Evolutionary conservation across 176 grass and related monocot species (phyloP), one percentile per base, ranked within the genome.

Genomic region (Musa schizocarpa): DNA sequence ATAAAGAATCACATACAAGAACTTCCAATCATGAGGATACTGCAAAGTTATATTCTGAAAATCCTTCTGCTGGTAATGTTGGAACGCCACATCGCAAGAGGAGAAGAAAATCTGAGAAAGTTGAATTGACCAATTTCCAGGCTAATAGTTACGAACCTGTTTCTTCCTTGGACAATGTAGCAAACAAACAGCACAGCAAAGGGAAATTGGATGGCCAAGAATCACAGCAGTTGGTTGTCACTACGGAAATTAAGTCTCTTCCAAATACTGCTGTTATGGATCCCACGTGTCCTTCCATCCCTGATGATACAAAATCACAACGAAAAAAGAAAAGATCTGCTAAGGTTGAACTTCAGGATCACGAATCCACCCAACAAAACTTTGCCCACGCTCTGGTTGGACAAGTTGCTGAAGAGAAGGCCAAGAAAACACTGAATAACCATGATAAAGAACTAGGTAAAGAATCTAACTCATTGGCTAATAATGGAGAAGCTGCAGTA

Each of bases 71-170:
- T 84, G 71, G 52, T 21, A 85, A 83, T 74, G 25, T 12, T 76
- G 86, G 78, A 78, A 59, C 57, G 13, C 62, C 53, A 82, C 81
- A 78, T 49, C 49, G 17, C 76, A 51, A 24, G 71, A 73, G 74
- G 69, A 92, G 81, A 76, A 85, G 77, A 58, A 54, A 34, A 76
- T 85, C 85, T 9, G 29, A 50, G 49, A 83, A 89, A 77, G 57
- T 5, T 22, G 59, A 51, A 65, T 65, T 10, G 23, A 63, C 48
- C 6, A 52, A 80, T 62, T 74, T 54, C 14, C 52, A 76, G 21
- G 21, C 70, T 48, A 67, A 76, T 64, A 65, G 29, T 52, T 9
- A 8, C 53, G 52, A 70, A 79, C 29, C 9, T 72, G 52, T 79
- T 70, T n/a, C 54, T 71, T 65, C 75, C 68, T 68, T 75, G 53